Base-by-base conservation (phyloP, 345 rosid species). In the Eucalyptus dawsonii region DNA sequence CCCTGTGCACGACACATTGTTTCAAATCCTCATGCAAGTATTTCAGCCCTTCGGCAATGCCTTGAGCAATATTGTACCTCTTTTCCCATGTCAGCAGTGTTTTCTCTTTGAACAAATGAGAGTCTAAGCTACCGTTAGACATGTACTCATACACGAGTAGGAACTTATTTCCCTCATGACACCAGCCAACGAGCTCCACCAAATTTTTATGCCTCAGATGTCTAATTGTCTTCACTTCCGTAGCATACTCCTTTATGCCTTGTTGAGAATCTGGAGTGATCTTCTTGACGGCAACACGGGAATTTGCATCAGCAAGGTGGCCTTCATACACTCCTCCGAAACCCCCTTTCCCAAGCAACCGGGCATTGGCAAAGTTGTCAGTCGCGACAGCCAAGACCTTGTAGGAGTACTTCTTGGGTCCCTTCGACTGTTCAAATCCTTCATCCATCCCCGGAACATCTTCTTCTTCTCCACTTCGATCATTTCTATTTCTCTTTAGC, bases 1-100 rank as follows among this genome's bases (percentile, higher is more conserved):
- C 94, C 3, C 92, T 72, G n/a, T 92, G 93, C 14, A 93, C 49
- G 25, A 91, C 91, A n/a, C 90, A 92, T 9, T 50, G 89, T 12
- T 93, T 89, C 29, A 93, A 76, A 27, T 89, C 89, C 81, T 90
- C 90, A 37, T 92, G 93, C 93, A 69, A 69, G 24, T 69, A 69
- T 69, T 69, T 69, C 42, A 69, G 10, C 80, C 80, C 80, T 69
- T 31, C 5, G 2, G 80, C 42, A 0, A 69, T 69, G 80, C 80
- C 80, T 27, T 45, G 51, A 29, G 88, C 91, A 5, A 89, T 91
- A 45, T 42, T 76, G 80, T 88, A 92, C 87, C 92, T 69, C 14
- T 42, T 87, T 19, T 87, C 89, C 94, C 90, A 89, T 65, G 67
- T 40, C 14, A 89, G 51, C 37, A 37, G n/a, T 25, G 11, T 40